These are phyloP conservation scores for Ophiostoma pallidulum DNA, from an alignment of 2,329 filamentous ascomycete species.

Conservation along the genomic window DNA sequence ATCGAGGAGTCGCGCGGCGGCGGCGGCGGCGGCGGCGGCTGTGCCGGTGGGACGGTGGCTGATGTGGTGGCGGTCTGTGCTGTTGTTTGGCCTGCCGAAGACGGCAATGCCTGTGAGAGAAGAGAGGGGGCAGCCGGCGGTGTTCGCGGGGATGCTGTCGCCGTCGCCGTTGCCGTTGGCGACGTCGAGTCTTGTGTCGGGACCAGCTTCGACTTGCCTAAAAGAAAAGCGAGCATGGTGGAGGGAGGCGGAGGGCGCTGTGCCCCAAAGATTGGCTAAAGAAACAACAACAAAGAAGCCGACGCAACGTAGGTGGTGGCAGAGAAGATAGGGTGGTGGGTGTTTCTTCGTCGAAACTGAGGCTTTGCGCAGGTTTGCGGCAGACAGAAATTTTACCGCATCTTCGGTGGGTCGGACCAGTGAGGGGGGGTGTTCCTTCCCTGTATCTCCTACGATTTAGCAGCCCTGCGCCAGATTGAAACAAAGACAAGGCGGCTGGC, in stretches of 20 bases:
- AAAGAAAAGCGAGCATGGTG: slow-evolving; percentile 4
- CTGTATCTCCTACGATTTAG: too few relatives aligned
- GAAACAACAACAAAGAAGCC: neutral
- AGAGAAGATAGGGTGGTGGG: neutral
- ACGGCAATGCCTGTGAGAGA: too few relatives aligned
- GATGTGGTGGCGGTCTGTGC: too few relatives aligned
- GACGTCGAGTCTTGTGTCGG: neutral
- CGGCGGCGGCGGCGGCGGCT: too few relatives aligned
- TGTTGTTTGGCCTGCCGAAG: too few relatives aligned
- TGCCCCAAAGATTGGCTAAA: too few relatives aligned
- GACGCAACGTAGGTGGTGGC: neutral
- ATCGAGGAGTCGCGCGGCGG: slow-evolving; percentile 4
- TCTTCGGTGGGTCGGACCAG: neutral
- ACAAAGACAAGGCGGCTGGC: too few relatives aligned
- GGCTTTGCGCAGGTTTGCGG: neutral
- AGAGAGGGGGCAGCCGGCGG: too few relatives aligned
- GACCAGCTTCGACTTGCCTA: slow-evolving; percentile 5
- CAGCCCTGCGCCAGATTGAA: too few relatives aligned
- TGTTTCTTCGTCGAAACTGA: too few relatives aligned
- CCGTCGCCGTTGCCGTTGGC: neutral
- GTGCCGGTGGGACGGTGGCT: too few relatives aligned
- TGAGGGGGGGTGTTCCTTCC: slow-evolving; percentile 3
- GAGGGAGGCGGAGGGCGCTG: too few relatives aligned
- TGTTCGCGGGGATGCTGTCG: neutral
- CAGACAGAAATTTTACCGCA: slow-evolving; percentile 4